Percentiles rank a stretch among this genome's conserved stretches.
Evolutionary conservation across 2,329 filamentous ascomycete species (phyloP).

Genomic region (Madurella fahalii): DNA sequence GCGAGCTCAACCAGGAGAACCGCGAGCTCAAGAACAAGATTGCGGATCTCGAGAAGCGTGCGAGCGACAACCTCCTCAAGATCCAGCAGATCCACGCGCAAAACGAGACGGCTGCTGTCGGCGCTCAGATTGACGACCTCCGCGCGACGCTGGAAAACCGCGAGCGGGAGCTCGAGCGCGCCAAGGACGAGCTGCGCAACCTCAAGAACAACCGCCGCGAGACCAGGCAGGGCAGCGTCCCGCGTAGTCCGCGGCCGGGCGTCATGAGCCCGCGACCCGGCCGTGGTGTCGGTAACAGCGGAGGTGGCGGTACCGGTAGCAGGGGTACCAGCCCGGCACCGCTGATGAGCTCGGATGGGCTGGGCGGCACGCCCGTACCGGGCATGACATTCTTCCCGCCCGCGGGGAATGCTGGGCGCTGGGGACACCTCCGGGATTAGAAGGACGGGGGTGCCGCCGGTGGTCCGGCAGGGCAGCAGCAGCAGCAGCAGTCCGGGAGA

Average conservation of each 20-base stretch:
- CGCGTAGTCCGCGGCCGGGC: slow-evolving; percentile 52
- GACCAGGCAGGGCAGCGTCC: slow-evolving; percentile 53
- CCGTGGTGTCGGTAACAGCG: slow-evolving; percentile 26
- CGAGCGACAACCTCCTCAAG: slow-evolving; percentile 42
- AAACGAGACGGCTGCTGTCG: slow-evolving; percentile 33
- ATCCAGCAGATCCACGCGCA: slow-evolving; percentile 46
- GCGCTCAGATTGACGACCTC: slow-evolving; percentile 40
- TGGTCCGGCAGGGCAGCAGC: not conserved
- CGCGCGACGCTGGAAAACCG: slow-evolving; percentile 43
- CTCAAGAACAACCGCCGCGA: slow-evolving; percentile 50
- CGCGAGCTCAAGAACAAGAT: slow-evolving; percentile 37
- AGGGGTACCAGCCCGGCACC: slow-evolving; percentile 49
- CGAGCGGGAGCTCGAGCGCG: slow-evolving; percentile 47
- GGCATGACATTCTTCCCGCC: slow-evolving; percentile 39
- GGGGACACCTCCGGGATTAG: slow-evolving; percentile 43
- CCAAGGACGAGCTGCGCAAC: slow-evolving; percentile 46
- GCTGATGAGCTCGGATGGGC: slow-evolving; percentile 28
- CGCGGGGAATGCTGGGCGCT: slow-evolving; percentile 38
- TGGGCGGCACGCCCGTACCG: slow-evolving; percentile 27
- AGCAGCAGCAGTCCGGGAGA: no score
- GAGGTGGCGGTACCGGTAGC: slow-evolving; percentile 37
- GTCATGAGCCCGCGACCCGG: slow-evolving; percentile 47
- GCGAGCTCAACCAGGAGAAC: slow-evolving; percentile 34
- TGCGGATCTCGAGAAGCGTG: slow-evolving; percentile 40
- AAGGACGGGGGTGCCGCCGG: not conserved